These are phyloP conservation scores for Fusarium brevicatenulatum DNA, from an alignment of 2,329 filamentous ascomycete species.

Conservation along the genomic window DNA sequence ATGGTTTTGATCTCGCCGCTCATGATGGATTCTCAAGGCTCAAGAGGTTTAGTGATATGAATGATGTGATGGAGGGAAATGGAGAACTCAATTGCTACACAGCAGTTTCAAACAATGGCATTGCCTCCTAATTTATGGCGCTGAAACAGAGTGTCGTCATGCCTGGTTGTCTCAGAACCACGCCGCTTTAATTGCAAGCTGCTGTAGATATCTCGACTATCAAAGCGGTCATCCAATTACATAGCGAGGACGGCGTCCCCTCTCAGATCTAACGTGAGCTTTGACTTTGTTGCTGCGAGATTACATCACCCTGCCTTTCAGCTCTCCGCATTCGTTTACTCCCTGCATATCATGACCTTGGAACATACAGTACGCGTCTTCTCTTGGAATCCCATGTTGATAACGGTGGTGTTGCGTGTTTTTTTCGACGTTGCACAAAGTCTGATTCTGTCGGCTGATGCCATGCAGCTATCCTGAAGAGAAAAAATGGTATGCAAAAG, in stretches of 20 bases:
- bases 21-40: background rate
- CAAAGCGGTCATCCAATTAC: background rate
- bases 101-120: accelerated
- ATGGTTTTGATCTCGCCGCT: background rate
- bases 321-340: background rate
- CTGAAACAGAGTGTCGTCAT: background rate
- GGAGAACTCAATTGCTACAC: background rate
- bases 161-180: background rate
- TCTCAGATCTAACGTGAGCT: accelerated
- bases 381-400: accelerated
- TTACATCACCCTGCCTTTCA: background rate
- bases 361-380: background rate
- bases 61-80: accelerated
- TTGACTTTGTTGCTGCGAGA: too few relatives aligned
- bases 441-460: too few relatives aligned
- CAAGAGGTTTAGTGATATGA: accelerated
- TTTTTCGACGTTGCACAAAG: background rate
- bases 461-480: background rate
- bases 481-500: background rate
- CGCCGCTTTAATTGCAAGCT: background rate
- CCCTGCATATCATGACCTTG: background rate
- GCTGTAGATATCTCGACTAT: accelerated
- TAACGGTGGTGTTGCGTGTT: too few relatives aligned
- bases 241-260: accelerated
- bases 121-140: background rate